A percentile compares a stretch with the other conserved stretches of the same genome.
phyloP scores from a whole-genome alignment of 2,329 filamentous ascomycete species.

The Microascus cirrosus region DNA sequence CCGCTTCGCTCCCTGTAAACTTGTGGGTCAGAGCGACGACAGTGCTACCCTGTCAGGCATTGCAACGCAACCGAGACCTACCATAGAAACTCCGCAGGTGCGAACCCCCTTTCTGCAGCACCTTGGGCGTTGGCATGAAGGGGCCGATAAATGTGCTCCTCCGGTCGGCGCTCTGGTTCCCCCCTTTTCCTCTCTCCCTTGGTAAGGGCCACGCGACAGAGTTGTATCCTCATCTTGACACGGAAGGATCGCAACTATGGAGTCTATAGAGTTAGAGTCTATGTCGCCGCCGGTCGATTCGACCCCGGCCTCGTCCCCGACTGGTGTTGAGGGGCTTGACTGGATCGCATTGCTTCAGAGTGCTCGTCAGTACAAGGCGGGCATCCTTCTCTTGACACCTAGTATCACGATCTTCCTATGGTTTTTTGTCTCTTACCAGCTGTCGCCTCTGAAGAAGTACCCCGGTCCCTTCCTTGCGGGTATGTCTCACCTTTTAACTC shows the following conservation, averaged over 20 bases:
- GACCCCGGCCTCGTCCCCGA: neutral
- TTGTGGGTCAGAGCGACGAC: neutral
- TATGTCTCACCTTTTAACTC: conserved; percentile 1
- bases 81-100: neutral
- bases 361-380: neutral
- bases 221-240: neutral
- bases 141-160: neutral
- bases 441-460: conserved; percentile 9
- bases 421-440: conserved; percentile 6
- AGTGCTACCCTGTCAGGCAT: neutral
- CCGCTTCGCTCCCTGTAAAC: neutral
- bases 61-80: neutral
- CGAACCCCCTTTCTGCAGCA: neutral
- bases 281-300: neutral
- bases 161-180: neutral
- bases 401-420: conserved; percentile 1
- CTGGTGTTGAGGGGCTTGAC: neutral
- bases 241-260: neutral
- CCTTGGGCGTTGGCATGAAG: no score
- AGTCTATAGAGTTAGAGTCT: neutral
- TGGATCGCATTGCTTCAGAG: neutral
- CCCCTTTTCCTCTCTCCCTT: neutral
- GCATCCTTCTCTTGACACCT: neutral
- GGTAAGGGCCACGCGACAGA: neutral
- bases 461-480: conserved; percentile 11